phyloP scores from a whole-genome alignment of 345 rosid species.

The Lepidium didymum region DNA sequence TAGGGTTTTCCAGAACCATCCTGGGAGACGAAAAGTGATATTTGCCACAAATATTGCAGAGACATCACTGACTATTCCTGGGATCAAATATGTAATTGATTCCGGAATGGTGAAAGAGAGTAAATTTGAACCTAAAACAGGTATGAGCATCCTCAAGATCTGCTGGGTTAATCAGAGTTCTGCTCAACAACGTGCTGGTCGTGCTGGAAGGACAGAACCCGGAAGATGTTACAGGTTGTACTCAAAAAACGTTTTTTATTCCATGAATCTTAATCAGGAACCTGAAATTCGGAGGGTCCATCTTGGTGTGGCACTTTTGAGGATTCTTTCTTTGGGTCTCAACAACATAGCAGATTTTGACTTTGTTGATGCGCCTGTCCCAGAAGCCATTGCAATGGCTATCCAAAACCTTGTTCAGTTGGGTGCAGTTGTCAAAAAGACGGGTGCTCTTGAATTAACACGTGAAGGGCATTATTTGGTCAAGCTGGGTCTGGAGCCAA shows the following conservation, averaged over 20 bases:
- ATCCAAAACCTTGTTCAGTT: conserved; percentile 64
- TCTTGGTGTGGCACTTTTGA: conserved; percentile 82
- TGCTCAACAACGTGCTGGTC: conserved; percentile 89
- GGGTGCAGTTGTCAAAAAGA: conserved; percentile 52
- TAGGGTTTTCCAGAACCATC: conserved; percentile 50
- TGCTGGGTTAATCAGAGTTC: conserved; percentile 74
- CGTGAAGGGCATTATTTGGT: conserved; percentile 54
- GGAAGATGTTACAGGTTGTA: conserved; percentile 86
- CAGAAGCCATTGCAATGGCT: conserved; percentile 63
- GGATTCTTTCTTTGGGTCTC: conserved; percentile 72
- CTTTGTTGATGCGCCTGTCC: conserved; percentile 82
- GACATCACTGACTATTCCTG: conserved; percentile 91
- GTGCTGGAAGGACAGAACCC: conserved; percentile 93
- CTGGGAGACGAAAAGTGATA: conserved; percentile 74
- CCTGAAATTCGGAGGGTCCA: conserved; percentile 91
- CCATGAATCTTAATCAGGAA: conserved; percentile 58
- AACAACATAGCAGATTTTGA: conserved; percentile 55
- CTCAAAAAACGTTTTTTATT: conserved; percentile 41
- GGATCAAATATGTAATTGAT: conserved; percentile 84
- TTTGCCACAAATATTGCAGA: conserved; percentile 96
- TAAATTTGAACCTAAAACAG: conserved; percentile 62
- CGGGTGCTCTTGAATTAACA: conserved; percentile 51
- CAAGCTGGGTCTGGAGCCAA: conserved; percentile 86
- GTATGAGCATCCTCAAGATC: conserved; percentile 81
- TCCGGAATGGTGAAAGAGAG: conserved; percentile 83